phyloP scores from a whole-genome alignment of 441 rosid species.

The Aleurites moluccanus region DNA sequence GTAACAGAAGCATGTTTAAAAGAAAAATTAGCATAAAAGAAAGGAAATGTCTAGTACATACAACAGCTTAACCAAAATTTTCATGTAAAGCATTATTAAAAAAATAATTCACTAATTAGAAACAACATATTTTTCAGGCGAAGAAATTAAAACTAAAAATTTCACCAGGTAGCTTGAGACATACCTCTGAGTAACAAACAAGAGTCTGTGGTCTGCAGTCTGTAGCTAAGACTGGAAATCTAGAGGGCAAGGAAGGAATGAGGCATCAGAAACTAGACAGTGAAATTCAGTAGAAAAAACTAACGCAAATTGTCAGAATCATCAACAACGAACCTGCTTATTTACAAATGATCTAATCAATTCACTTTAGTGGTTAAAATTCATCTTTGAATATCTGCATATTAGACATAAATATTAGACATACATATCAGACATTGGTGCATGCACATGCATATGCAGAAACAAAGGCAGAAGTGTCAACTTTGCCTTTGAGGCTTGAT shows the following conservation, averaged over 20 bases:
- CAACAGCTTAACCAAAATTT: background rate
- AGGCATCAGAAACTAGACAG: background rate
- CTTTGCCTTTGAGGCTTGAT: conserved; percentile 17
- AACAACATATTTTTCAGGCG: background rate
- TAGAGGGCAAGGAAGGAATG: background rate
- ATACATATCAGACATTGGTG: background rate
- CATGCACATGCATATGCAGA: background rate
- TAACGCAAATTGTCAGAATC: conserved; percentile 6
- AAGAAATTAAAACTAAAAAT: background rate
- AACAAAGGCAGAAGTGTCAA: background rate
- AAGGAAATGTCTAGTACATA: background rate
- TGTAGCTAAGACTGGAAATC: background rate
- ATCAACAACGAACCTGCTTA: conserved; percentile 17
- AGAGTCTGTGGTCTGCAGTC: background rate
- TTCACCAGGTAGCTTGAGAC: background rate
- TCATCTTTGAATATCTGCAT: conserved; percentile 27
- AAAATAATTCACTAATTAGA: background rate
- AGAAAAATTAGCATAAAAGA: background rate
- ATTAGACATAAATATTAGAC: background rate
- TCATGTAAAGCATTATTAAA: background rate
- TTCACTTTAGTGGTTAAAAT: conserved; percentile 13
- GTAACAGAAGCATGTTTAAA: background rate
- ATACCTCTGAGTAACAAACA: background rate
- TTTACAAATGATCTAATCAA: background rate
- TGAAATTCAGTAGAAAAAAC: background rate